phyloP scores from a whole-genome alignment of 257 asterid genomes.

The Linaria vulgaris region DNA sequence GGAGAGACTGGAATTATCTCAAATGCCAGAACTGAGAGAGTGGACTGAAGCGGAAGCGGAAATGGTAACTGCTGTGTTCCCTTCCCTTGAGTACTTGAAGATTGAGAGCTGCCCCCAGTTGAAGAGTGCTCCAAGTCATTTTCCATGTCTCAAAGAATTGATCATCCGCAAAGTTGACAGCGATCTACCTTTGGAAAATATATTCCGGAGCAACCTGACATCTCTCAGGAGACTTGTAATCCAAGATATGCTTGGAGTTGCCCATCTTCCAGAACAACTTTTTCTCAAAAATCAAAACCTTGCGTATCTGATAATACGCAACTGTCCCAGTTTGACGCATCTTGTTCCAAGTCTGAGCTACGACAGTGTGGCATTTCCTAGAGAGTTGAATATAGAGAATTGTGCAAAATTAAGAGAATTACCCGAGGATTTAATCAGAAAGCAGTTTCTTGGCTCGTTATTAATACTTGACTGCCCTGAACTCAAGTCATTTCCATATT shows the following conservation, averaged over 20 bases:
- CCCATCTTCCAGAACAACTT: background rate
- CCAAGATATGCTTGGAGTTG: background rate
- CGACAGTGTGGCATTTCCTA: background rate
- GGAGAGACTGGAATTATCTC: no score
- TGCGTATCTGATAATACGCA: background rate
- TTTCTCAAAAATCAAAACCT: background rate
- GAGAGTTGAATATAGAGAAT: background rate
- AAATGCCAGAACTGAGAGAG: no score
- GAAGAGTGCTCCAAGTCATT: constrained; percentile 1
- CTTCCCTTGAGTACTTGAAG: no score
- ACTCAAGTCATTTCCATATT: background rate
- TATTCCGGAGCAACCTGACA: background rate
- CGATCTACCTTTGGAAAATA: background rate
- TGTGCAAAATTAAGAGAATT: background rate
- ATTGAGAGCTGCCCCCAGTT: background rate
- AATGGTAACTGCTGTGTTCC: no score
- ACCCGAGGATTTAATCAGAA: background rate
- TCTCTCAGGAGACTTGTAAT: background rate
- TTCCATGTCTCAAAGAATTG: background rate
- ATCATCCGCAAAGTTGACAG: background rate
- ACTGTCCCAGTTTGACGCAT: background rate
- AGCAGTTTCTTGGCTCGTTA: background rate
- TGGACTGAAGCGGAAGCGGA: no score
- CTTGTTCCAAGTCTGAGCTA: no score
- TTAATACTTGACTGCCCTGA: background rate